Conservation (phyloP, 2,329 filamentous ascomycete genomes). For the Hypoxylon sp. region DNA sequence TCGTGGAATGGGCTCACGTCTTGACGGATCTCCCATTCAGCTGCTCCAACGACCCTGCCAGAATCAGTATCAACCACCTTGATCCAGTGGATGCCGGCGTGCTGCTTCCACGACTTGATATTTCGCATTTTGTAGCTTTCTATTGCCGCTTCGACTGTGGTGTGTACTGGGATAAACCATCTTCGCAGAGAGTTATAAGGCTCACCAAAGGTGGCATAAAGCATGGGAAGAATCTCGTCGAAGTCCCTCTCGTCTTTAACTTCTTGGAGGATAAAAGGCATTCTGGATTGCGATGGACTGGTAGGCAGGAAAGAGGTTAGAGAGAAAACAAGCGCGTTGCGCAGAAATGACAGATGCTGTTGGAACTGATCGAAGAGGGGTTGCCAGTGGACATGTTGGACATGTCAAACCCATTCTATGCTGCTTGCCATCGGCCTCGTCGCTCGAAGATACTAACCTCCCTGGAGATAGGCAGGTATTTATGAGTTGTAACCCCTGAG, state of each 20-base stretch:
- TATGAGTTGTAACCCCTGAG: no score
- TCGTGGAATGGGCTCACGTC: constrained; percentile 6
- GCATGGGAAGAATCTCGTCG: constrained; percentile 26
- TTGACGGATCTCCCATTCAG: constrained; percentile 28
- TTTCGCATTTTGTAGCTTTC: constrained; percentile 16
- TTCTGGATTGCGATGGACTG: no score
- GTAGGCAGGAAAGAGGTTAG: no score
- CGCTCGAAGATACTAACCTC: no score
- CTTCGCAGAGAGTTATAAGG: constrained; percentile 30
- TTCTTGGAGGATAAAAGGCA: constrained; percentile 12
- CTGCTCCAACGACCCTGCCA: constrained; percentile 27
- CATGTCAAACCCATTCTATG: no score
- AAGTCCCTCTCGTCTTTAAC: constrained; percentile 33
- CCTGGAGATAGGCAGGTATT: no score
- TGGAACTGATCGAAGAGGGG: no score
- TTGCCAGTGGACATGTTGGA: no score
- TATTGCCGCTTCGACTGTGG: constrained; percentile 26
- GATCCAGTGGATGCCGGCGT: constrained; percentile 25
- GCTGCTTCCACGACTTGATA: constrained; percentile 27
- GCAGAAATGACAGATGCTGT: no score
- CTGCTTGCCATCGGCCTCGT: no score
- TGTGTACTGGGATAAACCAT: constrained; percentile 39
- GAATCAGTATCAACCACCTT: constrained; percentile 28
- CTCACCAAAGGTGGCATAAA: constrained; percentile 30
- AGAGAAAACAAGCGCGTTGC: no score